Base-by-base conservation (phyloP, 768 basidiomycete genomes). In the Mycena alexandri region DNA sequence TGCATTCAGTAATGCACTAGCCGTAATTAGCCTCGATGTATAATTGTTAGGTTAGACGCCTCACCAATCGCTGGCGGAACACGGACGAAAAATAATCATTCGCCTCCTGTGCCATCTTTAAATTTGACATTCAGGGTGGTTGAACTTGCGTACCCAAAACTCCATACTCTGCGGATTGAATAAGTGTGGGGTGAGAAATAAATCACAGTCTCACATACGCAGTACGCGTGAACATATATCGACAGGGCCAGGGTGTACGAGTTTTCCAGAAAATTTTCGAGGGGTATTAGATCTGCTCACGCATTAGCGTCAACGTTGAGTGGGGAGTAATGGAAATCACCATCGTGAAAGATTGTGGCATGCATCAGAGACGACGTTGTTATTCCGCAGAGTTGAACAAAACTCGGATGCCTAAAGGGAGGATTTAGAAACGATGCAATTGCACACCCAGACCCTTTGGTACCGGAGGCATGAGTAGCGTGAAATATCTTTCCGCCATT, bases 401-500 rank as follows among this genome's bases (percentile, higher is more conserved):
- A 19, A 36, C 5, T 19, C 22, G 51, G 22, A 34, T 24, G 22
- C 12, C 34, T 54, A 34, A 3, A 36, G 13, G 34, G 14, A 22
- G 19, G 52, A 29, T 51, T n/a, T 51, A 17, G 48, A 17, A 51
- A 51, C 29, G 14, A 7, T 9, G 22, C 22, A 7, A 24, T 2
- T 24, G 48, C 14, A 29, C 16, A 21, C 24, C 3, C 6, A 51
- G 25, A 5, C 12, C 21, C 36, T 54, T 29, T 51, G 29, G 29
- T 13, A 38, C 52, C 52, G 52, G 21, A 38, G n/a, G 9, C 12
- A 5, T 33, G 36, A 36, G 17, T 54, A 54, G 36, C 36, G 33
- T 55, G 47, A 41, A 57, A 57, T 29, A 19, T 44, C 41, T 11
- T 57, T 9, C 16, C 56, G 56, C 56, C 56, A 57, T 57, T 57